These are phyloP conservation scores for Torulaspora gathmanii DNA, from an alignment of 805 yeast species.

Conservation along the genomic window DNA sequence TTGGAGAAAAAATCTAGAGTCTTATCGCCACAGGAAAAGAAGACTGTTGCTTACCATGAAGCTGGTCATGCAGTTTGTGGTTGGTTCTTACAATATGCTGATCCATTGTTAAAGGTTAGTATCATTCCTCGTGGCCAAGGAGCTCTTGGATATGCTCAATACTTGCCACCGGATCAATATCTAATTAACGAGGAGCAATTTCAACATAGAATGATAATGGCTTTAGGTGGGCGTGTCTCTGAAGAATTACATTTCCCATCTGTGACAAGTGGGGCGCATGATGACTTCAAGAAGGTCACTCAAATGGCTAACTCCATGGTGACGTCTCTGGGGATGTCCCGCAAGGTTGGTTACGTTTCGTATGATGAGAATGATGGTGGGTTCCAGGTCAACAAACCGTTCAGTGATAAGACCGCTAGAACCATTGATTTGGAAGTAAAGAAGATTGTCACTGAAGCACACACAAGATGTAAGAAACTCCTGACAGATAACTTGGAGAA, in stretches of 20 bases:
- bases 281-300: conserved; percentile 88
- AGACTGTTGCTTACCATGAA: conserved; percentile 87
- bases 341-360: conserved; percentile 54
- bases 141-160: conserved; percentile 94
- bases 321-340: conserved; percentile 82
- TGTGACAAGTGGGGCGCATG: conserved; percentile 89
- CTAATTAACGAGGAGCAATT: conserved; percentile 72
- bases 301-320: conserved; percentile 89
- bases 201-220: conserved; percentile 84
- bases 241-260: conserved; percentile 84
- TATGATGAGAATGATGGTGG: conserved; percentile 49
- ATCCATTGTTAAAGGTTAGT: conserved; percentile 87
- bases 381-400: conserved; percentile 70
- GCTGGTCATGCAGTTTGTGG: conserved; percentile 98
- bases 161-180: conserved; percentile 84
- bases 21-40: conserved; percentile 73
- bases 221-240: conserved; percentile 86
- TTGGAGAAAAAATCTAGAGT: conserved; percentile 79
- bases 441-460: conserved; percentile 70
- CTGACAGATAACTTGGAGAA: conserved; percentile 63
- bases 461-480: conserved; percentile 60
- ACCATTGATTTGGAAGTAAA: conserved; percentile 79
- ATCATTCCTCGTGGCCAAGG: conserved; percentile 94
- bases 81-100: conserved; percentile 84
- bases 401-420: conserved; percentile 79